Conservation (phyloP, 768 basidiomycete genomes). For the Termitomyces sp. region DNA sequence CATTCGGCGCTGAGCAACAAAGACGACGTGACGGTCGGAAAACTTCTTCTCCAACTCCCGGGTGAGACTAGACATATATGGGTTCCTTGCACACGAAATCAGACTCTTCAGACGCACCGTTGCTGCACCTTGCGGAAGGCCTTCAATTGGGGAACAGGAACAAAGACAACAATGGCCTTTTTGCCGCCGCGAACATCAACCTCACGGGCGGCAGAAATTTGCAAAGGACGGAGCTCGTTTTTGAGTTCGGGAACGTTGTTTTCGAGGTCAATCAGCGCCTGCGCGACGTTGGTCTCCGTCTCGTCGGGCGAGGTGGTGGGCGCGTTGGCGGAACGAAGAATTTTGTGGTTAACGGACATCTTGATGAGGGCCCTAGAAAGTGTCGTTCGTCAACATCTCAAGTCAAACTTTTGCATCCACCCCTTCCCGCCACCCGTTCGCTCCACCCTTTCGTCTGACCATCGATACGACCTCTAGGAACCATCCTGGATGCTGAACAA, state of each 20-base stretch:
- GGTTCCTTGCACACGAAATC: conserved; percentile 10
- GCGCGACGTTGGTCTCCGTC: conserved; percentile 87
- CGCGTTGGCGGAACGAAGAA: conserved; percentile 94
- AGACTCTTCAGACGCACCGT: conserved; percentile 51
- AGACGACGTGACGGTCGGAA: conserved; percentile 98
- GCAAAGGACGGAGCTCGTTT: conserved; percentile 89
- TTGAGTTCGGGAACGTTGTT: conserved; percentile 99
- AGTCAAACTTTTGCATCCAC: conserved; percentile 47
- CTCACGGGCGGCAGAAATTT: conserved; percentile 98
- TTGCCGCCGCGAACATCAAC: conserved; percentile 99
- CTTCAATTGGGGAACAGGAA: conserved; percentile 95
- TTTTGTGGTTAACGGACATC: conserved; percentile 84
- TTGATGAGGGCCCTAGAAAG: conserved; percentile 38
- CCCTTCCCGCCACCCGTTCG: conserved; percentile 31
- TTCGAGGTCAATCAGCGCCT: conserved; percentile 96
- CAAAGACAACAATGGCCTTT: conserved; percentile 98
- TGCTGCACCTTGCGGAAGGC: conserved; percentile 98
- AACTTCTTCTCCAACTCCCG: conserved; percentile 99
- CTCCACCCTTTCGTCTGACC: conserved; percentile 18
- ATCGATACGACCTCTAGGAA: conserved; percentile 20
- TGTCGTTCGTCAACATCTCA: conserved; percentile 46
- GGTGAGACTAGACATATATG: conserved; percentile 65
- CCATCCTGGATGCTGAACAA: conserved; percentile 22
- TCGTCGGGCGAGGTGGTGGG: conserved; percentile 87
- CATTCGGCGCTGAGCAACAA: conserved; percentile 98